These are phyloP conservation scores for Dentipellis sp. DNA, from an alignment of 768 basidiomycete genomes.

Conservation along the genomic window DNA sequence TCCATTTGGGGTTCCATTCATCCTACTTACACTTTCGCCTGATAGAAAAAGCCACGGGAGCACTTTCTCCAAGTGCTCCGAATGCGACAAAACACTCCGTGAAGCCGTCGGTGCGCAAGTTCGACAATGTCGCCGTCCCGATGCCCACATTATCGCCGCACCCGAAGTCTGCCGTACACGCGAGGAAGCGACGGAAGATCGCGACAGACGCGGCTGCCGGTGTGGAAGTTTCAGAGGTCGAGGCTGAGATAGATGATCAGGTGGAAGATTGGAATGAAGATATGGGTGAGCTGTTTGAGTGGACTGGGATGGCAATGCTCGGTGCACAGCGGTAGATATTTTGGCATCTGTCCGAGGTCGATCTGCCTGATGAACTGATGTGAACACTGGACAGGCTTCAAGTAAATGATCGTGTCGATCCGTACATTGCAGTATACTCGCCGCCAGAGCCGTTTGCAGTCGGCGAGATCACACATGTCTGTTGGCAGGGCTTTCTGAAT, in stretches of 20 bases:
- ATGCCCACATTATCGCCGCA: constrained; percentile 20
- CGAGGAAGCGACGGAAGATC: constrained; percentile 6
- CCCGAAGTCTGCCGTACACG: constrained; percentile 11
- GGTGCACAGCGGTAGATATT: constrained; percentile 51
- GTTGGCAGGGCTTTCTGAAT: constrained; percentile 53
- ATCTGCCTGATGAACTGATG: not conserved
- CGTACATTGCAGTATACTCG: constrained; percentile 61
- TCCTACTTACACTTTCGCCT: not conserved
- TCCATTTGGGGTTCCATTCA: constrained; percentile 1
- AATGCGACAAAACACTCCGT: constrained; percentile 9
- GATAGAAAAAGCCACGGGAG: not conserved
- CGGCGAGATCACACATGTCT: constrained; percentile 41
- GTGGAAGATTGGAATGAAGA: constrained; percentile 42
- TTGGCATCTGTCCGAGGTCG: not conserved
- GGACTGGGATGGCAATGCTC: constrained; percentile 62
- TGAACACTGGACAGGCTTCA: constrained; percentile 33
- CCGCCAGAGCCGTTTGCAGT: constrained; percentile 35
- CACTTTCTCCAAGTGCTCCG: not conserved
- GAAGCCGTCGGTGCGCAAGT: constrained; percentile 16
- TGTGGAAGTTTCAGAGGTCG: not conserved
- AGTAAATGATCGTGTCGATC: constrained; percentile 56
- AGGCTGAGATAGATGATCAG: constrained; percentile 26
- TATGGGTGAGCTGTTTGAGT: constrained; percentile 48
- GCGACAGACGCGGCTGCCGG: not conserved
- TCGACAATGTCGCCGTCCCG: constrained; percentile 34